Conservation (phyloP, 148 eudicot species). For the Fagopyrum tataricum region DNA sequence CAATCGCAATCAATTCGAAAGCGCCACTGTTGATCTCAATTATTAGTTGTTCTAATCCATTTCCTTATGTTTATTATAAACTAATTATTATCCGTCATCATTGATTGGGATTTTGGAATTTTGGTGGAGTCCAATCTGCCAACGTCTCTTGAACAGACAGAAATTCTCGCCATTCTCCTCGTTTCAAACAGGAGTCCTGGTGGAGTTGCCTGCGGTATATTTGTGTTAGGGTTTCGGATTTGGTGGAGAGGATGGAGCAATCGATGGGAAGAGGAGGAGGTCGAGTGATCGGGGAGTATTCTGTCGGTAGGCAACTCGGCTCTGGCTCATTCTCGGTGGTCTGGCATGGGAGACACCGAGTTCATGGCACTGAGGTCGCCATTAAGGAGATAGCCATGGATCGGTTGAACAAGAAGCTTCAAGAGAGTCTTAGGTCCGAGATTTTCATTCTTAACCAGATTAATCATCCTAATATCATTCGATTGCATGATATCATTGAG, state of each 20-base stretch:
- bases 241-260: constrained; percentile 32
- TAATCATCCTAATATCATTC: constrained; percentile 77
- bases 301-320: constrained; percentile 66
- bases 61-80: background rate
- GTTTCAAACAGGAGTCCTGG: background rate
- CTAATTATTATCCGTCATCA: background rate
- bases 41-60: background rate
- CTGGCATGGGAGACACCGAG: constrained; percentile 74
- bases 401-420: constrained; percentile 62
- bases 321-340: constrained; percentile 83
- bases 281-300: constrained; percentile 58
- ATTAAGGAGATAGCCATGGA: constrained; percentile 63
- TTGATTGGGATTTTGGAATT: constrained; percentile 7
- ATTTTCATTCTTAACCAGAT: constrained; percentile 70
- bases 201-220: background rate
- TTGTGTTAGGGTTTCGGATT: constrained; percentile 12
- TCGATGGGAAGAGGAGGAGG: constrained; percentile 33
- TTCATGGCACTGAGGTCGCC: constrained; percentile 71
- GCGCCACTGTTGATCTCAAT: constrained; percentile 8
- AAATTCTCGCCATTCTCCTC: background rate
- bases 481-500: constrained; percentile 76
- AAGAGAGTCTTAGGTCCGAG: constrained; percentile 81
- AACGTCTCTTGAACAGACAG: background rate
- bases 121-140: constrained; percentile 3
- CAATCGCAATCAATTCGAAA: constrained; percentile 10